Base-by-base conservation (phyloP, 345 rosid genomes). In the Lumnitzera littorea region DNA sequence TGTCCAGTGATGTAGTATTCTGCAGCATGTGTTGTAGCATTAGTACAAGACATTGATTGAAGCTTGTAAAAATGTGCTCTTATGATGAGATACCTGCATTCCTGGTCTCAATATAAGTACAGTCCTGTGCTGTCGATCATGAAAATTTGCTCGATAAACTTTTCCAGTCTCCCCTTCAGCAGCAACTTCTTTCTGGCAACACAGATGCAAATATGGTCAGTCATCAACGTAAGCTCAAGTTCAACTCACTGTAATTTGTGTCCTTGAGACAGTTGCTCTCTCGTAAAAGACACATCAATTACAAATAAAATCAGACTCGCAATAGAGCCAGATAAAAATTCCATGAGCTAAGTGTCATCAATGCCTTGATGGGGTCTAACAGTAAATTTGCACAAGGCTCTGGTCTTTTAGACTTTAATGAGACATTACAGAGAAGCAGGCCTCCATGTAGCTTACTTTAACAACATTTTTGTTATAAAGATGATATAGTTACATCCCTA, bases 161-260 rank as follows among this genome's bases (percentile, higher is more conserved):
- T 94, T 94, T 31, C 99, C 99, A 15, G 99, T 94, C 73, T 84
- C 97, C 29, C 99, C 89, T 82, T 94, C 97, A 41, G 57, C 70
- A 48, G 94, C 82, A 74, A 94, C 84, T 71, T 94, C 83, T 63
- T 62, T 62, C 99, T 94, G 76, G 48, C 16, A 67, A 48, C 14
- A 65, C 7, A 36, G 11, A 57, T 62, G 62, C 12, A n/a, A 48
- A 13, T 56, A 12, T 29, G 48, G 15, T 46, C 12, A 12, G 54
- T 70, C 47, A 63, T 17, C 12, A 3, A 11, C 13, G 20, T 36
- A 53, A 23, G 56, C 31, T 53, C 24, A 24, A 5, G 43, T 11
- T 20, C 15, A 12, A 25, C 15, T 55, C 10, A 23, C 20, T 11
- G 43, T 36, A 36, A 55, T 2, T 25, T 55, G 9, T 55, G 29